Percentiles rank a stretch among this genome's conserved stretches.
Evolutionary conservation across 1,284 basidiomycete species (phyloP).

Genomic region (Naganishia cerealis): DNA sequence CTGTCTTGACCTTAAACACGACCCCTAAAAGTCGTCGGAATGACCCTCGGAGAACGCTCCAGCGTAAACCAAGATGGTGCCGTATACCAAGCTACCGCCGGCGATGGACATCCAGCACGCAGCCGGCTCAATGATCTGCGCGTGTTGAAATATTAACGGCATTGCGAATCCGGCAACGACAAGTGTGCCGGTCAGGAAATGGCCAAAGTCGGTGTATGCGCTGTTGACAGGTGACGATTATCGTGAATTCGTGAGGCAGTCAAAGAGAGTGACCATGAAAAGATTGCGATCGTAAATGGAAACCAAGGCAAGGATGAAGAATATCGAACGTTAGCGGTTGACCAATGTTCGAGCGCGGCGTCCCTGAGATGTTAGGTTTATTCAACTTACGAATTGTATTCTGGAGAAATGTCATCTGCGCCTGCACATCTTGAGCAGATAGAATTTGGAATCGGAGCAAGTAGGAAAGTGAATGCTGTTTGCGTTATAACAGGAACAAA

Average conservation of each 20-base stretch:
- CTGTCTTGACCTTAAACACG: neutral
- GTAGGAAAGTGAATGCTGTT: conserved; percentile 85
- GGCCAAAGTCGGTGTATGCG: conserved; percentile 84
- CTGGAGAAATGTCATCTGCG: conserved; percentile 59
- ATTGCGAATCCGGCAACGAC: conserved; percentile 92
- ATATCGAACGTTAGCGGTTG: neutral
- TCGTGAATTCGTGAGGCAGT: conserved; percentile 30
- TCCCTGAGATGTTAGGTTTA: neutral
- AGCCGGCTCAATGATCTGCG: conserved; percentile 76
- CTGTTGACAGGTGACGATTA: conserved; percentile 66
- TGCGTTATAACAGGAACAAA: neutral
- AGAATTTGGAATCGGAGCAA: conserved; percentile 93
- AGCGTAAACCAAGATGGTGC: conserved; percentile 83
- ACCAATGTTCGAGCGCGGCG: neutral
- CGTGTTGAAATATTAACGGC: conserved; percentile 87
- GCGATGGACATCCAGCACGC: conserved; percentile 93
- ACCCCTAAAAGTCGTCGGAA: conserved; percentile 29
- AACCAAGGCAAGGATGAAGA: neutral
- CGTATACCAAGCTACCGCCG: conserved; percentile 92
- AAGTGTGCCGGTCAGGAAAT: conserved; percentile 86
- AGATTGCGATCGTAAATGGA: neutral
- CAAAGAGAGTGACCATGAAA: neutral
- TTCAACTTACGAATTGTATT: conserved; percentile 56
- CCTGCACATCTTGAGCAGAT: conserved; percentile 61
- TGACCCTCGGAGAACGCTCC: conserved; percentile 63